A percentile compares a stretch with the other conserved stretches of the same genome.
phyloP scores from a whole-genome alignment of 208 protist genomes.

The Wallacemonas sp. region DNA sequence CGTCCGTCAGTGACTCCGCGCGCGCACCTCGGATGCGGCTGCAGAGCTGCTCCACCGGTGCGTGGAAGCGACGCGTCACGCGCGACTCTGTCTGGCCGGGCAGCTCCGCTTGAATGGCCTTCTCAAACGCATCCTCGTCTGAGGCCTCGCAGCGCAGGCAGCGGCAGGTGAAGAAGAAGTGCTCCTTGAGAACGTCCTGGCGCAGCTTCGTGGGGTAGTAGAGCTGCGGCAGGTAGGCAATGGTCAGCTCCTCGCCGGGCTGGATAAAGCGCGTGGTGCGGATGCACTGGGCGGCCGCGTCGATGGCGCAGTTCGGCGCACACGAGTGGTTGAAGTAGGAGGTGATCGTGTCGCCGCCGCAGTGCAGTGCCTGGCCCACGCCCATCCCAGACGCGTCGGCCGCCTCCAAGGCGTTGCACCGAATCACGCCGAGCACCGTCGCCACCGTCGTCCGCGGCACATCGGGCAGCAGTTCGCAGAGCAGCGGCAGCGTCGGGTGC shows the following conservation, averaged over 20 bases:
- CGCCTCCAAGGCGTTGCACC: slow-evolving; percentile 83
- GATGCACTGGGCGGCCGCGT: slow-evolving; percentile 40
- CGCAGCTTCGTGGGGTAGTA: slow-evolving; percentile 81
- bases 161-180: slow-evolving; percentile 81
- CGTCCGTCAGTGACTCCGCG: slow-evolving; percentile 34
- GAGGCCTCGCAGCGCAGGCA: slow-evolving; percentile 58
- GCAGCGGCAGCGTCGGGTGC: slow-evolving; percentile 46
- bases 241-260: slow-evolving; percentile 74
- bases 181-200: slow-evolving; percentile 48
- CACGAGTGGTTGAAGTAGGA: slow-evolving; percentile 90
- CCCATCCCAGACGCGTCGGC: slow-evolving; percentile 58
- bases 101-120: slow-evolving; percentile 26
- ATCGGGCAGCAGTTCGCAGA: slow-evolving; percentile 47
- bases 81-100: slow-evolving; percentile 12
- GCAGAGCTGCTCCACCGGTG: slow-evolving; percentile 54
- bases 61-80: slow-evolving; percentile 51
- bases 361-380: slow-evolving; percentile 79
- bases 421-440: slow-evolving; percentile 64
- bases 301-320: slow-evolving; percentile 79
- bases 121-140: slow-evolving; percentile 23
- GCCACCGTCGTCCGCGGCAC: slow-evolving; percentile 32
- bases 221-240: slow-evolving; percentile 86
- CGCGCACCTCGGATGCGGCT: slow-evolving; percentile 37
- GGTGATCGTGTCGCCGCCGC: slow-evolving; percentile 28
- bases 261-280: slow-evolving; percentile 59